Evolutionary conservation across 768 basidiomycete species (phyloP).

Genomic region (Lyophyllum decastes): DNA sequence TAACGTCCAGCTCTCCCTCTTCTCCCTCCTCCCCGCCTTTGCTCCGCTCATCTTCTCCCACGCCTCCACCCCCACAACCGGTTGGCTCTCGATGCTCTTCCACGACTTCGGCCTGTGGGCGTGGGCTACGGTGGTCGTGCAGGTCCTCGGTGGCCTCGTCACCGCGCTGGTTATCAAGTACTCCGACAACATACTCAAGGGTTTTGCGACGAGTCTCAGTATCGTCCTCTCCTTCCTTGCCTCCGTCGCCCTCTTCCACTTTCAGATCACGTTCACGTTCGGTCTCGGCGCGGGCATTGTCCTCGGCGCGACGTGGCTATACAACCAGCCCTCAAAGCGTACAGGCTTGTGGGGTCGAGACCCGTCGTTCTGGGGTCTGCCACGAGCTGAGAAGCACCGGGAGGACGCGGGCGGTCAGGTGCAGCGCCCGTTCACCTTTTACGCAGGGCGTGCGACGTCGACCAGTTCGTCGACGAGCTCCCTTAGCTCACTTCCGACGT

Average conservation of each 20-base stretch:
- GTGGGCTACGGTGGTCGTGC: slow-evolving; percentile 87
- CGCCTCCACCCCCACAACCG: slow-evolving; percentile 26
- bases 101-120: slow-evolving; percentile 92
- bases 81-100: slow-evolving; percentile 60
- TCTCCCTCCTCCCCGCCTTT: slow-evolving; percentile 88
- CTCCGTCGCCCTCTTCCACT: slow-evolving; percentile 87
- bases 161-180: slow-evolving; percentile 98
- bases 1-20: slow-evolving; percentile 93
- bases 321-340: slow-evolving; percentile 67
- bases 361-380: slow-evolving; percentile 18
- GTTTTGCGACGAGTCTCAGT: slow-evolving; percentile 92
- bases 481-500: slow-evolving; percentile 27
- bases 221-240: slow-evolving; percentile 95
- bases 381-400: slow-evolving; percentile 26
- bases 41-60: slow-evolving; percentile 70
- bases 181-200: slow-evolving; percentile 92
- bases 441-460: slow-evolving; percentile 26
- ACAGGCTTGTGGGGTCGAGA: slow-evolving; percentile 13
- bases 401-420: neutral
- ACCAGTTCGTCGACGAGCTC: slow-evolving; percentile 33
- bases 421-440: slow-evolving; percentile 19
- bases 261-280: slow-evolving; percentile 85
- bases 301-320: slow-evolving; percentile 87
- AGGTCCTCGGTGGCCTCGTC: slow-evolving; percentile 91
- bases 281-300: slow-evolving; percentile 83